Evolutionary conservation across 2,329 filamentous ascomycete species (phyloP), one percentile per base, ranked within the genome.

Genomic region (Chaetomiaceae sp.): DNA sequence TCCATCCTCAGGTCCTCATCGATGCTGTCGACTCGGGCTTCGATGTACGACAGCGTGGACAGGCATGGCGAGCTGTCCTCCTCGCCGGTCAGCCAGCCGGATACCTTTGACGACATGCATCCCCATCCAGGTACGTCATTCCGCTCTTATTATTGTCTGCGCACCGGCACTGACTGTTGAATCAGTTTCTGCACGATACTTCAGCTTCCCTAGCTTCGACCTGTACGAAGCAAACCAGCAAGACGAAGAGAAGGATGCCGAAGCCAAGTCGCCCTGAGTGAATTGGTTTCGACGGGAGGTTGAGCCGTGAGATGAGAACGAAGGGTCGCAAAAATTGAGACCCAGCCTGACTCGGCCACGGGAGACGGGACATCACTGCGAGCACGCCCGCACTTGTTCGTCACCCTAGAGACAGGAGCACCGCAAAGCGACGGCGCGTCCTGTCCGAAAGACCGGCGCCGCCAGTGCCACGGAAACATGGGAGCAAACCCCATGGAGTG

Each of bases 171-270:
- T 55, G 45, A 59, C 47, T 49, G 62, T 44, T 61, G 56, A 31
- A 35, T 17, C 55, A 69, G 66, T 66, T 44, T 68, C 70, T 61
- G 77, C 73, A 50, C 78, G 80, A 55, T 88, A 88, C 67, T 83
- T 86, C 63, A 87, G 84, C 71, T 88, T 88, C 64, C 85, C 85
- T 14, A 85, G 79, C 65, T 87, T 87, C 66, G 85, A 88, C 61
- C 77, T 81, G 54, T 87, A 83, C 73, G 77, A 79, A 37, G 71
- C 70, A 17, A 73, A 71, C 50, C 68, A 72, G 55, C 68, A 68
- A 42, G 64, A 67, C 30, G 68, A 72, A 23, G 69, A 70, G 35
- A 70, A 72, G 51, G 70, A 73, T 37, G 44, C 55, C 17, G 60
- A 62, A 19, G 54, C 61, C 49, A 67, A 67, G 56, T 62, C 63